Conservation (phyloP, 345 rosid species). For the Eucalyptus marginata region DNA sequence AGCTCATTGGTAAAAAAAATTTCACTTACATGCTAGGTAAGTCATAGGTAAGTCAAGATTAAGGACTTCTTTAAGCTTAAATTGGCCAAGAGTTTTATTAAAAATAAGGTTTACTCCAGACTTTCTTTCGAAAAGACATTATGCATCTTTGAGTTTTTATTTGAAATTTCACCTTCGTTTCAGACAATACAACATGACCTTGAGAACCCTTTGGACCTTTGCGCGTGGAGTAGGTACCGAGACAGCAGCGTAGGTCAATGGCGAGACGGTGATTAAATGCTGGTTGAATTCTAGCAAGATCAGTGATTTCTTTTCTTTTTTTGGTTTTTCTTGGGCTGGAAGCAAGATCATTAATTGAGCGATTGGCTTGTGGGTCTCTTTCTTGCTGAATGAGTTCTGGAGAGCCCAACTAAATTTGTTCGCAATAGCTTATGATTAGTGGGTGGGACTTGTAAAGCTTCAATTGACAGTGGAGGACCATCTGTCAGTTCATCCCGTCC, state of each 20-base stretch:
- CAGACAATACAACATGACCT: too few species aligned
- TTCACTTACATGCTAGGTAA: rapidly evolving
- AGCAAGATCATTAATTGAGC: not conserved
- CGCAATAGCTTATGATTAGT: too few species aligned
- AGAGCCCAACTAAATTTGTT: not conserved
- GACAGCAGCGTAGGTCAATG: not conserved
- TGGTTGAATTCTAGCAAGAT: not conserved
- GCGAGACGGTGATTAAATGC: not conserved
- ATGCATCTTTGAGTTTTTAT: rapidly evolving
- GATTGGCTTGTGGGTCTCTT: not conserved
- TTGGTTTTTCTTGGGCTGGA: not conserved
- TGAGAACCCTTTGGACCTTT: too few species aligned
- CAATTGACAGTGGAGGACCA: too few species aligned
- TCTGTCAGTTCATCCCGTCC: too few species aligned
- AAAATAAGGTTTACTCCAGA: not conserved
- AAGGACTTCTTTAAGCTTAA: not conserved
- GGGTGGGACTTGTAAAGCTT: too few species aligned
- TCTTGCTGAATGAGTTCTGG: not conserved
- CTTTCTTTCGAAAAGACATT: not conserved
- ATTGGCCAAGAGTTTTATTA: not conserved
- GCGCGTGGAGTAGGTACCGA: too few species aligned
- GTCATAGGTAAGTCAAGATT: not conserved
- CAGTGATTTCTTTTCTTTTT: too few species aligned
- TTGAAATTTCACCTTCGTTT: not conserved
- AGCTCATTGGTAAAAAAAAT: not conserved